A percentile compares a stretch with the other conserved stretches of the same genome.
phyloP scores from a whole-genome alignment of 2,329 filamentous ascomycete genomes.

The Fusarium buxicola region DNA sequence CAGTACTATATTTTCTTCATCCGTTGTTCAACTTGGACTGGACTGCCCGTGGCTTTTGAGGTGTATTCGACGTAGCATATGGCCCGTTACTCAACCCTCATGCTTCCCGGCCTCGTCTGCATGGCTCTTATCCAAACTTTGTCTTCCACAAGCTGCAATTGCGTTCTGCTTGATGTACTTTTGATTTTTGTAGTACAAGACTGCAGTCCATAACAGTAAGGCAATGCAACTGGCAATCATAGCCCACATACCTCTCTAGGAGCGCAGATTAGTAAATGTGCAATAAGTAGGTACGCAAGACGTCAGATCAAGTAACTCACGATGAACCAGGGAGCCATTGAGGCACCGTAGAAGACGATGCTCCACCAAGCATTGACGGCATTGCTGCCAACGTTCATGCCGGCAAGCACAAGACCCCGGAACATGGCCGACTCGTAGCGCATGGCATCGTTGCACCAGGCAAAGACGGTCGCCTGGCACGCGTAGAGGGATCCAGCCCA shows the following conservation, averaged over 20 bases:
- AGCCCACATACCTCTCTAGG: slow-evolving; percentile 75
- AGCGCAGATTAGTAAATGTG: background rate
- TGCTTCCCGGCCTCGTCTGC: slow-evolving; percentile 8
- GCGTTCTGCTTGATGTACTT: slow-evolving; percentile 15
- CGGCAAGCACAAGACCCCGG: slow-evolving; percentile 74
- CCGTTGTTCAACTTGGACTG: slow-evolving; percentile 10
- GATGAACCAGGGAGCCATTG: slow-evolving; percentile 73
- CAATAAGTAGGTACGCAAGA: background rate
- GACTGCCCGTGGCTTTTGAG: no score
- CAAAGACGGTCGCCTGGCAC: slow-evolving; percentile 80
- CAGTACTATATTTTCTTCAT: slow-evolving; percentile 42
- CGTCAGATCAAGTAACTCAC: slow-evolving; percentile 52
- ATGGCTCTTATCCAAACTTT: slow-evolving; percentile 17
- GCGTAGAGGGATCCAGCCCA: slow-evolving; percentile 78
- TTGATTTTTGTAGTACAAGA: slow-evolving; percentile 56
- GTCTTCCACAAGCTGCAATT: slow-evolving; percentile 7
- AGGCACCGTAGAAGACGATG: slow-evolving; percentile 76
- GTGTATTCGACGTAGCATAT: no score
- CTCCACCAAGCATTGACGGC: slow-evolving; percentile 80
- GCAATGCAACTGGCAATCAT: slow-evolving; percentile 75
- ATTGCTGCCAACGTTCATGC: slow-evolving; percentile 77
- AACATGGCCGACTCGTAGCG: slow-evolving; percentile 71
- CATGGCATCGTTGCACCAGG: slow-evolving; percentile 79
- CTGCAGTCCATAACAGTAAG: slow-evolving; percentile 68
- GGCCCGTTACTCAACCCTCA: background rate